phyloP scores from a whole-genome alignment of 1,139 yeast species.

The Diutina ranongensis region DNA sequence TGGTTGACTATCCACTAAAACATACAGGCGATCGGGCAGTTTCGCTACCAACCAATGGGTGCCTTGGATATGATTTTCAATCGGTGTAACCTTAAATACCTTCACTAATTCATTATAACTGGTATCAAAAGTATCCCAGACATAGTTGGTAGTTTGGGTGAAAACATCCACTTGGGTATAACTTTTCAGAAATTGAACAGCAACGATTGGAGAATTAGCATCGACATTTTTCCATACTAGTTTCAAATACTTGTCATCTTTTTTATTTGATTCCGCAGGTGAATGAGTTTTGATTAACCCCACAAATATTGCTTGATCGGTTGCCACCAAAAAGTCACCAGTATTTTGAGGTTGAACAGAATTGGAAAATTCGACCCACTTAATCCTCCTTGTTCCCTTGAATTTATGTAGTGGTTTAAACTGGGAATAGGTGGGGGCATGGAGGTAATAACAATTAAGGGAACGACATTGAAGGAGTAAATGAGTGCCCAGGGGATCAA shows the following conservation, averaged over 20 bases:
- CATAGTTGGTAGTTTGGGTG: not conserved
- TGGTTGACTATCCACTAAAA: not conserved
- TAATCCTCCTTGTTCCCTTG: not conserved
- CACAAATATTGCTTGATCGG: not conserved
- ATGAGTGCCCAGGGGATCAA: slow-evolving; percentile 2
- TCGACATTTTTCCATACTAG: not conserved
- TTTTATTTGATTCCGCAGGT: not conserved
- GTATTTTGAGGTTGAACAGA: not conserved
- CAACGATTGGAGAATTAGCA: not conserved
- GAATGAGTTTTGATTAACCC: not conserved
- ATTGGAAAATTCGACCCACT: not conserved
- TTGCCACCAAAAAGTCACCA: not conserved
- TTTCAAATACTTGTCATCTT: slow-evolving; percentile 1
- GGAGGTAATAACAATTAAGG: not conserved
- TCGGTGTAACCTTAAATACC: not conserved
- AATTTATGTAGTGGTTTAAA: slow-evolving; percentile 3
- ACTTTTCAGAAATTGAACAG: not conserved
- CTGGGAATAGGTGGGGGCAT: not conserved
- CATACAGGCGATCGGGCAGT: not conserved
- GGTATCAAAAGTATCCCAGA: slow-evolving; percentile 5
- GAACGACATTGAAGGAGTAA: not conserved
- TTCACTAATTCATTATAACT: not conserved
- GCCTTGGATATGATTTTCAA: not conserved
- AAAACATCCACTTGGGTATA: not conserved
- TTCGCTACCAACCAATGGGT: not conserved